phyloP scores from a whole-genome alignment of 2,329 filamentous ascomycete genomes.

The Septoria petroselini region DNA sequence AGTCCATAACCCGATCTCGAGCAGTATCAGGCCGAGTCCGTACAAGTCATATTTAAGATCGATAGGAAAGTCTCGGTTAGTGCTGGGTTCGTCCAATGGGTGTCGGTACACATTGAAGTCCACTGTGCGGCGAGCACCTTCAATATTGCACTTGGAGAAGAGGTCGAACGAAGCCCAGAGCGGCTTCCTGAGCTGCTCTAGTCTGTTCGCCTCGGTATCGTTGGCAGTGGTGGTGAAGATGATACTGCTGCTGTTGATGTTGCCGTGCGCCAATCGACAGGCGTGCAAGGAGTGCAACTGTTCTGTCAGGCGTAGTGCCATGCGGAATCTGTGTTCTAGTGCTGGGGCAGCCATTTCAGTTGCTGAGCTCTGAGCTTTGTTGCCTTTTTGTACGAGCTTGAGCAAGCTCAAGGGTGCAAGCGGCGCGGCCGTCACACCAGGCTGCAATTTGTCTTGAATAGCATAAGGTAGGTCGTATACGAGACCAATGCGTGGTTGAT shows the following conservation, averaged over 20 bases:
- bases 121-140: slow-evolving; percentile 45
- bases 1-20: slow-evolving; percentile 74
- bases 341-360: slow-evolving; percentile 54
- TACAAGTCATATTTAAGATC: slow-evolving; percentile 60
- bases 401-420: slow-evolving; percentile 45
- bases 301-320: slow-evolving; percentile 69
- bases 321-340: slow-evolving; percentile 71
- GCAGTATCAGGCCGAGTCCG: slow-evolving; percentile 67
- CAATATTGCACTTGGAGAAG: slow-evolving; percentile 58
- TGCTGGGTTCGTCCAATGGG: slow-evolving; percentile 48
- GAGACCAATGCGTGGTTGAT: slow-evolving; percentile 65
- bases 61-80: slow-evolving; percentile 51
- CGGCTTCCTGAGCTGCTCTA: slow-evolving; percentile 61
- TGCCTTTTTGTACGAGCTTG: slow-evolving; percentile 48
- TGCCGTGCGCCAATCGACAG: slow-evolving; percentile 66
- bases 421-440: slow-evolving; percentile 37
- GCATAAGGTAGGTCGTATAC: slow-evolving; percentile 68
- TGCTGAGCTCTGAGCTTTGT: slow-evolving; percentile 42
- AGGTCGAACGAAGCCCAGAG: slow-evolving; percentile 72
- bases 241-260: slow-evolving; percentile 64
- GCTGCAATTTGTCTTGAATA: slow-evolving; percentile 43
- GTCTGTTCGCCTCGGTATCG: slow-evolving; percentile 46
- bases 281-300: slow-evolving; percentile 72
- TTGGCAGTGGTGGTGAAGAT: slow-evolving; percentile 57
- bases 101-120: slow-evolving; percentile 63